Evolutionary conservation across 306 rosid genomes (phyloP).

Genomic region (Glycine tomentella): DNA sequence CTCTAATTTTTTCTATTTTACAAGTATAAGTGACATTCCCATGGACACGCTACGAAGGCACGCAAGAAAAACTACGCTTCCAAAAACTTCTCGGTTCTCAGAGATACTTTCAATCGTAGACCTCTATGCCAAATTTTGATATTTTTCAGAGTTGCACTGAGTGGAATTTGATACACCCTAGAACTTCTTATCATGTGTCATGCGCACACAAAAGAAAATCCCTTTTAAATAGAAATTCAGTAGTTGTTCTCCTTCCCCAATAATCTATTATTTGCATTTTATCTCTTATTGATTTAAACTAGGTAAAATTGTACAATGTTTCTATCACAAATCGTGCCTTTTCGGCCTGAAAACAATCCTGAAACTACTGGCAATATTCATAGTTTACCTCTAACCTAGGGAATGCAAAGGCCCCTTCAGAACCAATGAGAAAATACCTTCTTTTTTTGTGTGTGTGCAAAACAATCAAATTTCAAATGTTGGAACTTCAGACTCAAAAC

Average conservation of each 20-base stretch:
- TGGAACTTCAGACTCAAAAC: constrained; percentile 71
- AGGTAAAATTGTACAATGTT: constrained; percentile 15
- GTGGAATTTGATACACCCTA: neutral
- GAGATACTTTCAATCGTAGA: neutral
- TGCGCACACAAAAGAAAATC: neutral
- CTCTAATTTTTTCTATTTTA: too few species aligned
- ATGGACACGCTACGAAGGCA: too few species aligned
- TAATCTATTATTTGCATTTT: neutral
- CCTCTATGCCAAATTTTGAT: neutral
- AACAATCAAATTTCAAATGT: constrained; percentile 71
- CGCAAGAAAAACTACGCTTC: too few species aligned
- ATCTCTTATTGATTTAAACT: constrained; percentile 13
- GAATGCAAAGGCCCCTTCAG: neutral
- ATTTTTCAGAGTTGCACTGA: neutral
- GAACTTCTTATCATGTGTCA: neutral
- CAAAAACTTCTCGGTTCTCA: neutral
- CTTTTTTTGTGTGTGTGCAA: neutral
- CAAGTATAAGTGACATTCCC: too few species aligned
- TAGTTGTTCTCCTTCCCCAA: constrained; percentile 15
- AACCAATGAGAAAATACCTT: neutral
- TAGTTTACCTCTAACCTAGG: constrained; percentile 8
- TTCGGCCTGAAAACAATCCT: constrained; percentile 11
- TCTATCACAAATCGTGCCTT: constrained; percentile 10
- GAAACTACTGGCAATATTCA: neutral
- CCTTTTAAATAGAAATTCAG: neutral